Evolutionary conservation across 2,329 filamentous ascomycete species (phyloP), one percentile per base, ranked within the genome.

Genomic region (Microdochium bolleyi): DNA sequence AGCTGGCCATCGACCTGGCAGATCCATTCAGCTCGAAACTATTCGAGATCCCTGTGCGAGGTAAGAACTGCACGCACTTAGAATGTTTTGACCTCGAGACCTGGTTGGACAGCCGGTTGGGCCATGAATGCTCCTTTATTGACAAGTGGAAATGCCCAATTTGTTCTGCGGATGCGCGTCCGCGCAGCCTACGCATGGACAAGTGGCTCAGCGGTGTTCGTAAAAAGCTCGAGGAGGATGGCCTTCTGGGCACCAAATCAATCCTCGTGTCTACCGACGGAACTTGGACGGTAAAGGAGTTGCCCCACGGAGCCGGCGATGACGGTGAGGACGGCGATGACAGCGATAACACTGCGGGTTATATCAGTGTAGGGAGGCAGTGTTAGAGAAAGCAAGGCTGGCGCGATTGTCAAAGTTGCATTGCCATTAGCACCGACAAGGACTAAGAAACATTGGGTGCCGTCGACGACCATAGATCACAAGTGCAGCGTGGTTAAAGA

Each of bases 1-100:
- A 77, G 52, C 68, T 90, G 7, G 76, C 75, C 2, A 75, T 91
- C 52, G 78, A 84, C 55, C 69, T 91, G 14, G 73, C 82, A 0
- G 86, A 89, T 63, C 85, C 87, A 0, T 88, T 88, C 62, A 85
- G 74, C 53, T 73, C 78, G 1, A 70, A 63, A 11, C 76, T 94
- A 11, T 91, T 88, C 64, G 73, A 79, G 4, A 75, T 78, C 0
- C 92, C 94, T 1, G 89, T 85, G 2, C 85, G 92, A 25, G 84
- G 89, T 24, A 71, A 62, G 8, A 60, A 67, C 2, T 99, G 94
- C 66, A 73, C 73, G 24, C 92, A 99, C 64, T 73, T 86, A 34
- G 89, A 96, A 64, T 96, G 91, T 64, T 96, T 97, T 64, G 92
- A 97, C 65, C 81, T 96, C 8, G 79, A 87, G 21, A 92, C 82